Evolutionary conservation across 345 rosid genomes (phyloP).

Genomic region (Syzygium aromaticum): DNA sequence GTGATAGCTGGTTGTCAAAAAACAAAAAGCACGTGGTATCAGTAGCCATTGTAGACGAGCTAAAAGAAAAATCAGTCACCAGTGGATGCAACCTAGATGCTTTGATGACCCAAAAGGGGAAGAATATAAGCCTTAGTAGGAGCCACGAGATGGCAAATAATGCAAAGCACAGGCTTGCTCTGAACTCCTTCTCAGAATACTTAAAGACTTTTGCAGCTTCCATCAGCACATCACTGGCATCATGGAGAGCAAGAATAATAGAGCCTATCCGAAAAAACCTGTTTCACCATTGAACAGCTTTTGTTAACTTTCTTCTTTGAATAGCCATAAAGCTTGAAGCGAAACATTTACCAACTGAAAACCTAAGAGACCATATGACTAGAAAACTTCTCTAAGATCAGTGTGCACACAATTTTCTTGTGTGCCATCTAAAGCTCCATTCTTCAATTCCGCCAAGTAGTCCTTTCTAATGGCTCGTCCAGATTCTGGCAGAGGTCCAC

Average conservation of each 20-base stretch:
- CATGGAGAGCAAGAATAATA: conserved; percentile 80
- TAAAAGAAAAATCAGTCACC: conserved; percentile 2
- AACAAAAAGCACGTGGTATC: conserved; percentile 4
- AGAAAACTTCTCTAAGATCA: background rate
- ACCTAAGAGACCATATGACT: background rate
- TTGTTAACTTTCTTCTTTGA: background rate
- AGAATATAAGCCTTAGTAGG: conserved; percentile 71
- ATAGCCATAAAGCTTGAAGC: background rate
- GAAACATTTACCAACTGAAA: background rate
- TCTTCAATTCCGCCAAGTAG: background rate
- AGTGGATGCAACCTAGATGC: conserved; percentile 50
- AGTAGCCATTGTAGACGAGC: background rate
- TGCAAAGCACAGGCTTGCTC: conserved; percentile 91
- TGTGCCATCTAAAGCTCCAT: background rate
- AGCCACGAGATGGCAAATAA: conserved; percentile 92
- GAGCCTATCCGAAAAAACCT: conserved; percentile 85
- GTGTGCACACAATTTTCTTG: background rate
- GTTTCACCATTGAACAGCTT: conserved; percentile 3
- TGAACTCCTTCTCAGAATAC: conserved; percentile 73
- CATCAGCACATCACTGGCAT: conserved; percentile 83
- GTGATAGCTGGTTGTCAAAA: conserved; percentile 31
- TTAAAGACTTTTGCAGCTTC: conserved; percentile 94
- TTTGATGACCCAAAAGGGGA: conserved; percentile 87
- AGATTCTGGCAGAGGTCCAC: background rate
- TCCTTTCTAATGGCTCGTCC: background rate